A percentile compares a stretch with the other conserved stretches of the same genome.
phyloP scores from a whole-genome alignment of 2,329 filamentous ascomycete species.

The Trichocomaceae sp. region DNA sequence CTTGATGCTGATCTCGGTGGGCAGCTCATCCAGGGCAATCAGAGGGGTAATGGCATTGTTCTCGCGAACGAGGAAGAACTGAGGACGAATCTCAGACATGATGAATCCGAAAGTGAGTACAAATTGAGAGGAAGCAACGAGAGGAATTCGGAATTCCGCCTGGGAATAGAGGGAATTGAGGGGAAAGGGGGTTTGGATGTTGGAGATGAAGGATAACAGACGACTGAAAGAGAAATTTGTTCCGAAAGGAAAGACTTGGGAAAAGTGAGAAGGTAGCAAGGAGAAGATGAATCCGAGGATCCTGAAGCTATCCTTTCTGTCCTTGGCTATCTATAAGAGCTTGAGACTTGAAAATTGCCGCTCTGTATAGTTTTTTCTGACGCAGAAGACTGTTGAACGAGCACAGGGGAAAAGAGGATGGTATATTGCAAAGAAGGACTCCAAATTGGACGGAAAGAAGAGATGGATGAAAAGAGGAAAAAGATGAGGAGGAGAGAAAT shows the following conservation, averaged over 20 bases:
- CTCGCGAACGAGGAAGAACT: conserved; percentile 38
- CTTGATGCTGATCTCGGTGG: conserved; percentile 29
- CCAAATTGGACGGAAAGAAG: conserved; percentile 5
- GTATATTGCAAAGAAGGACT: background rate
- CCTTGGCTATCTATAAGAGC: conserved; percentile 2
- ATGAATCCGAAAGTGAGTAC: background rate
- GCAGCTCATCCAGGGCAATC: conserved; percentile 42
- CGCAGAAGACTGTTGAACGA: background rate
- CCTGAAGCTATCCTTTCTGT: background rate
- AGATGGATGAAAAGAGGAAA: conserved; percentile 3
- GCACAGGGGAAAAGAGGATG: background rate
- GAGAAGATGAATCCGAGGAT: background rate
- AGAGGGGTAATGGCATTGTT: conserved; percentile 38
- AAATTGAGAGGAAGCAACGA: background rate
- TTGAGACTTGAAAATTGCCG: background rate
- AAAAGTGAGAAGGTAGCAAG: background rate
- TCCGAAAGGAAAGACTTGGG: background rate
- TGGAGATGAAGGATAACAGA: background rate
- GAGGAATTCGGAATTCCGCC: background rate
- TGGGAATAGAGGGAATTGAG: background rate
- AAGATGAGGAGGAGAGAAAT: background rate
- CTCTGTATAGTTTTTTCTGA: conserved; percentile 4
- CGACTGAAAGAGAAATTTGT: background rate
- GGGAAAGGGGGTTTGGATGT: too few species aligned
- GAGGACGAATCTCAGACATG: conserved; percentile 21